These are phyloP conservation scores for Sporothrix dimorphospora DNA, from an alignment of 2,329 filamentous ascomycete species.

Conservation along the genomic window DNA sequence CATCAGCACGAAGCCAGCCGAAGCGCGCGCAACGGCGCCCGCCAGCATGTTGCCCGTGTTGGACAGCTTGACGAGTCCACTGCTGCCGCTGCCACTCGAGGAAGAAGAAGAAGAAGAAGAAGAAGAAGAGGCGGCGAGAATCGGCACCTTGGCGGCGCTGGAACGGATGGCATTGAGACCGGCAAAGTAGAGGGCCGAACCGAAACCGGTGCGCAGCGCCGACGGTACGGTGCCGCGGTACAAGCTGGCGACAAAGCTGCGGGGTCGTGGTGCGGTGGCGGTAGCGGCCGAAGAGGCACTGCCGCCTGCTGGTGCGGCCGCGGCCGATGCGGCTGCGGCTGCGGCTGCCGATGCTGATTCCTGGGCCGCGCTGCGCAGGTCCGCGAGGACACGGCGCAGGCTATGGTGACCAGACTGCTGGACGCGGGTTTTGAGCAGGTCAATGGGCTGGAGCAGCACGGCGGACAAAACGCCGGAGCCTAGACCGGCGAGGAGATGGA, in stretches of 20 bases:
- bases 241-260: conserved; percentile 58
- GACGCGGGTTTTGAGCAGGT: conserved; percentile 93
- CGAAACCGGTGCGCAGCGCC: conserved; percentile 89
- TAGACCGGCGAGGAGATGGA: conserved; percentile 88
- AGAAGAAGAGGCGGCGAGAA: conserved; percentile 41
- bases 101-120: too few relatives aligned
- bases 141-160: conserved; percentile 54
- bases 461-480: conserved; percentile 86
- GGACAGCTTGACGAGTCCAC: conserved; percentile 77
- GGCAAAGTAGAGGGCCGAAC: conserved; percentile 92
- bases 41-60: conserved; percentile 84
- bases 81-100: conserved; percentile 51
- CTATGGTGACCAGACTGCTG: conserved; percentile 80
- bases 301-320: not conserved
- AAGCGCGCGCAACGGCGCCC: conserved; percentile 80
- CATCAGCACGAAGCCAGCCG: conserved; percentile 90
- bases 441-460: conserved; percentile 88
- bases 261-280: conserved; percentile 27
- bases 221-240: conserved; percentile 95
- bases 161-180: conserved; percentile 79
- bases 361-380: conserved; percentile 58
- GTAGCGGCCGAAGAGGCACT: not conserved
- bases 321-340: not conserved
- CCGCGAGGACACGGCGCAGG: conserved; percentile 68
- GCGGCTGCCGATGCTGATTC: not conserved